phyloP scores from a whole-genome alignment of 2,329 filamentous ascomycete species.

The Botryosphaeria dothidea region DNA sequence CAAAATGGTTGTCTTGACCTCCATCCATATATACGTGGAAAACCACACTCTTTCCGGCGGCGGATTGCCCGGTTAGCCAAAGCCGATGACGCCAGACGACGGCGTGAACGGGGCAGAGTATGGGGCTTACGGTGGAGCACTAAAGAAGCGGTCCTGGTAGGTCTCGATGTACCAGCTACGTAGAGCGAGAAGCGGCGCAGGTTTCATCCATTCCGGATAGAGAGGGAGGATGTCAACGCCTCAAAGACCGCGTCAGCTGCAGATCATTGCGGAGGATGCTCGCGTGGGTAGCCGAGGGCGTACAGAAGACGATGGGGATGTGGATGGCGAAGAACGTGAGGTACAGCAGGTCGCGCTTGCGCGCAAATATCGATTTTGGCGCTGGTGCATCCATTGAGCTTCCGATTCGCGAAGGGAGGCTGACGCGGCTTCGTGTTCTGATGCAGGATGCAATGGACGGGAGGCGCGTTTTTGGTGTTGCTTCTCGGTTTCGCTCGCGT shows the following conservation, averaged over 20 bases:
- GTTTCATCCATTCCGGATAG: slow-evolving; percentile 55
- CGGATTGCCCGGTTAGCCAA: neutral
- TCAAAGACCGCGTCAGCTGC: slow-evolving; percentile 31
- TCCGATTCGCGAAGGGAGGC: neutral
- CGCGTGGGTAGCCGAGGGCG: slow-evolving; percentile 22
- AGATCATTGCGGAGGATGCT: slow-evolving; percentile 18
- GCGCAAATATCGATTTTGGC: slow-evolving; percentile 30
- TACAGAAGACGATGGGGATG: slow-evolving; percentile 63
- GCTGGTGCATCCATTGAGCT: neutral
- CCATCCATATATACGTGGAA: slow-evolving; percentile 57
- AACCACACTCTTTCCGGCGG: slow-evolving; percentile 51
- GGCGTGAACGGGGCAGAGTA: neutral
- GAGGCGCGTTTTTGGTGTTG: slow-evolving; percentile 5
- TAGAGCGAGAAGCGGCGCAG: slow-evolving; percentile 50
- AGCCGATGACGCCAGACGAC: neutral
- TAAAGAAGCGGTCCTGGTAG: slow-evolving; percentile 66
- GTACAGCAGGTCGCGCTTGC: slow-evolving; percentile 51
- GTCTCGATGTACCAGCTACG: slow-evolving; percentile 60
- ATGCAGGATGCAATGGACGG: neutral
- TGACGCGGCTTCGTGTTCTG: slow-evolving; percentile 7
- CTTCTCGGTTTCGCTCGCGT: no score
- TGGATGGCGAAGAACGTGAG: slow-evolving; percentile 64
- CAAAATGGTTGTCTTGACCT: slow-evolving; percentile 31
- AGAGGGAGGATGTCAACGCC: slow-evolving; percentile 63
- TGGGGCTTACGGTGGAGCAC: slow-evolving; percentile 48